Conservation (phyloP, 805 yeast genomes). For the Nakazawaea laoshanensis region DNA sequence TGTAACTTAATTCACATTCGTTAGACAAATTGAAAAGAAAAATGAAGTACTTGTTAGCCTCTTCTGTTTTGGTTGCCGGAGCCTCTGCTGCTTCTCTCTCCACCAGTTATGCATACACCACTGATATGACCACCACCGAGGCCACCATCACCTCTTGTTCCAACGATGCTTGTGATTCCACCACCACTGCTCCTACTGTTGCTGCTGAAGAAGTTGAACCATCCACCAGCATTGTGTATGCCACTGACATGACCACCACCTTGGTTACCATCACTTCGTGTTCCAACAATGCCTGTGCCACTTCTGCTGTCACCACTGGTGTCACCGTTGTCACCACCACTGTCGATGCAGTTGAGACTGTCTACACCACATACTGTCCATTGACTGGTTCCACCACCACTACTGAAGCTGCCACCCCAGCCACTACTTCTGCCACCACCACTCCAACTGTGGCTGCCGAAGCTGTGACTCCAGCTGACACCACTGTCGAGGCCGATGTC, state of each 20-base stretch:
- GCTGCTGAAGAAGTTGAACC: constrained; percentile 10
- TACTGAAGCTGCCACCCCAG: constrained; percentile 9
- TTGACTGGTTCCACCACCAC: constrained; percentile 13
- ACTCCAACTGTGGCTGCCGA: constrained; percentile 11
- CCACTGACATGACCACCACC: constrained; percentile 17
- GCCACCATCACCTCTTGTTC: constrained; percentile 13
- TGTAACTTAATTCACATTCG: constrained; percentile 3
- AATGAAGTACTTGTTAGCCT: constrained; percentile 11
- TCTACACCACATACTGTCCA: constrained; percentile 32
- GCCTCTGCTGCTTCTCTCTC: constrained; percentile 5
- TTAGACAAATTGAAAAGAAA: neutral
- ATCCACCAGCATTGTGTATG: constrained; percentile 10
- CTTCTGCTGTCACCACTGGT: constrained; percentile 16
- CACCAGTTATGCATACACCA: constrained; percentile 10
- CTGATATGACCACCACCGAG: constrained; percentile 14
- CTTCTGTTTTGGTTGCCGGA: constrained; percentile 9
- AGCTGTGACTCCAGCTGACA: constrained; percentile 17
- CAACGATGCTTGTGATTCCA: constrained; percentile 1
- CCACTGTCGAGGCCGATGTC: constrained; percentile 11
- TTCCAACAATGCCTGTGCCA: constrained; percentile 13
- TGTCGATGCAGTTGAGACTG: constrained; percentile 25
- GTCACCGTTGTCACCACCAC: constrained; percentile 22
- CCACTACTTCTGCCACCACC: constrained; percentile 6
- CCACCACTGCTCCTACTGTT: constrained; percentile 12
- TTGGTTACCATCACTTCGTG: constrained; percentile 16